Conservation (phyloP, 768 basidiomycete species). For the Tephrocybe sp. region DNA sequence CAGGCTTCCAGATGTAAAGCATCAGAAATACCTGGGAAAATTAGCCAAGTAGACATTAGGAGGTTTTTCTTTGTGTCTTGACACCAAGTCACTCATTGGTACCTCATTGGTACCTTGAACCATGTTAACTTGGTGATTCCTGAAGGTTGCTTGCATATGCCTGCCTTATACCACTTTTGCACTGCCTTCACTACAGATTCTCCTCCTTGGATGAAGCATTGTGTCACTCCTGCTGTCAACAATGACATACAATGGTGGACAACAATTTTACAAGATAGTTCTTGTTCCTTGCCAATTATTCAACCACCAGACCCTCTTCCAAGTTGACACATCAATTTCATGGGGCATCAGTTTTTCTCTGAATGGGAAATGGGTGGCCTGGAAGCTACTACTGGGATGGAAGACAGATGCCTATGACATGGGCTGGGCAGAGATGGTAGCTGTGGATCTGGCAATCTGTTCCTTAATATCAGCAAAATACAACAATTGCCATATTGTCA, state of each 20-base stretch:
- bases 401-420: conserved; percentile 27
- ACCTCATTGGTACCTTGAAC: conserved; percentile 11
- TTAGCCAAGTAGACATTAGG: conserved; percentile 18
- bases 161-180: conserved; percentile 21
- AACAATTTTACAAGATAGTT: neutral
- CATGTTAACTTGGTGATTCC: neutral
- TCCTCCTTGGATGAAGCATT: conserved; percentile 9
- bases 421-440: conserved; percentile 44
- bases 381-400: conserved; percentile 33
- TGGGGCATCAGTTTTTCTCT: conserved; percentile 23
- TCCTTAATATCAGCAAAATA: conserved; percentile 25
- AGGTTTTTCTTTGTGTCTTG: conserved; percentile 10
- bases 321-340: conserved; percentile 36
- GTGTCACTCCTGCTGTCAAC: conserved; percentile 1
- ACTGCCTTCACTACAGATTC: conserved; percentile 3
- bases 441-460: conserved; percentile 37
- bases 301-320: conserved; percentile 12
- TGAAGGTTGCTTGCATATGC: neutral
- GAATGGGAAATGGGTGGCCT: conserved; percentile 35
- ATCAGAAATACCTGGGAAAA: conserved; percentile 24
- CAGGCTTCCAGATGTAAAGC: conserved; percentile 29
- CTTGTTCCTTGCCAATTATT: neutral
- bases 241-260: conserved; percentile 30
- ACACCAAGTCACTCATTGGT: conserved; percentile 23
- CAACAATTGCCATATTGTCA: conserved; percentile 19